Evolutionary conservation across 257 asterid genomes (phyloP), one percentile per base, ranked within the genome.

Genomic region (Petrea volubilis): DNA sequence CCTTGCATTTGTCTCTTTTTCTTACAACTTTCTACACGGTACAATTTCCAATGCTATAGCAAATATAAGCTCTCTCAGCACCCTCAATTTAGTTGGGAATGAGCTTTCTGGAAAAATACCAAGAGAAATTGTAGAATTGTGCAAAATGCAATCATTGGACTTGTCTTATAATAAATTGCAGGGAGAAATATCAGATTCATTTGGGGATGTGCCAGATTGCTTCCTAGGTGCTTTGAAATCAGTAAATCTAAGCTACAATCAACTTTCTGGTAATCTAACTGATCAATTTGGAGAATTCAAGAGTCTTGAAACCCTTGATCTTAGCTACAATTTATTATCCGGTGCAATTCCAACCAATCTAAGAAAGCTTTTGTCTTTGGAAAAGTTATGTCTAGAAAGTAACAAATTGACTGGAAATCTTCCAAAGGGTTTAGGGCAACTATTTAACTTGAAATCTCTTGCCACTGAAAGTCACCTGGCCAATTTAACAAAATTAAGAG

Each of bases 321-420:
- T 40, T 40, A 3, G n/a, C n/a, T n/a, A n/a, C n/a, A n/a, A n/a
- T n/a, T n/a, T n/a, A n/a, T n/a, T n/a, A n/a, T n/a, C n/a, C n/a
- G n/a, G 5, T 33, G 40, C 47, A 36, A 71, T 79, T 38, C 85
- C 85, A 13, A 21, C 1, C 5, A 62, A 31, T 33, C 23, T 84
- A 20, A 81, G 83, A 13, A 25, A 38, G 18, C n/a, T 80, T 11
- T 41, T 72, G 2, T 64, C 46, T 27, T 29, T 78, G 55, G 6
- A 23, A 17, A 0, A 14, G 1, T 1, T 81, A 46, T 2, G 0
- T 2, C 34, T 78, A 25, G 2, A 28, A 3, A 0, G 1, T n/a
- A 82, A 79, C 71, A 34, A 75, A 21, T 46, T 82, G 40, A 73
- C 27, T 41, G 86, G 84, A 28, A 75, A 69, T 56, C 28, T 82